Percentiles rank a stretch among this genome's conserved stretches.
phyloP scores from a whole-genome alignment of 2,329 filamentous ascomycete species.

The Aspergillus sergii region DNA sequence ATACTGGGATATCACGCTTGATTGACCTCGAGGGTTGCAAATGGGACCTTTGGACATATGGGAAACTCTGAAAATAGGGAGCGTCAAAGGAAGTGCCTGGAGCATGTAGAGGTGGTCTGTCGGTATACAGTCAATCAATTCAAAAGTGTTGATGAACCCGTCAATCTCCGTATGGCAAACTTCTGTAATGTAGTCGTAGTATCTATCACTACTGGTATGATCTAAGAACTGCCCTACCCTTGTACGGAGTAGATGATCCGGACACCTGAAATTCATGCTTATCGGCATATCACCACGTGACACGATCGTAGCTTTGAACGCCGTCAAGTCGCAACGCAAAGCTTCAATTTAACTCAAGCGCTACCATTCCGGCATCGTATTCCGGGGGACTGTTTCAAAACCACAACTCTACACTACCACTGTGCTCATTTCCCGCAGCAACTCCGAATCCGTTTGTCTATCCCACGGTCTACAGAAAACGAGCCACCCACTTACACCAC shows the following conservation, averaged over 20 bases:
- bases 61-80: slow-evolving; percentile 24
- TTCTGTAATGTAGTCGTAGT: not conserved
- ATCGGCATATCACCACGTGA: slow-evolving; percentile 6
- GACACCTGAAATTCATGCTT: too few species aligned
- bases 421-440: too few species aligned
- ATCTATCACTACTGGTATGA: not conserved
- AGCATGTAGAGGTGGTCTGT: slow-evolving; percentile 19
- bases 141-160: slow-evolving; percentile 15
- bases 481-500: not conserved
- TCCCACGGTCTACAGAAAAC: not conserved
- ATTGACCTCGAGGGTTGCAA: slow-evolving; percentile 22
- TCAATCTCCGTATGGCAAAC: not conserved
- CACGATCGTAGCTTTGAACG: not conserved
- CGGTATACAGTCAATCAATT: slow-evolving; percentile 26
- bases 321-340: not conserved
- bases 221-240: too few species aligned
- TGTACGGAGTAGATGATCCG: too few species aligned
- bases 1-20: slow-evolving; percentile 23
- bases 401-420: not conserved
- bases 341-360: not conserved
- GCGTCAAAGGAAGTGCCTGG: slow-evolving; percentile 21
- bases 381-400: not conserved
- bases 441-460: not conserved
- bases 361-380: not conserved
- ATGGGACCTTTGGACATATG: slow-evolving; percentile 27